These are phyloP conservation scores for Aspergillus nomiae DNA, from an alignment of 2,329 filamentous ascomycete species.

Conservation along the genomic window DNA sequence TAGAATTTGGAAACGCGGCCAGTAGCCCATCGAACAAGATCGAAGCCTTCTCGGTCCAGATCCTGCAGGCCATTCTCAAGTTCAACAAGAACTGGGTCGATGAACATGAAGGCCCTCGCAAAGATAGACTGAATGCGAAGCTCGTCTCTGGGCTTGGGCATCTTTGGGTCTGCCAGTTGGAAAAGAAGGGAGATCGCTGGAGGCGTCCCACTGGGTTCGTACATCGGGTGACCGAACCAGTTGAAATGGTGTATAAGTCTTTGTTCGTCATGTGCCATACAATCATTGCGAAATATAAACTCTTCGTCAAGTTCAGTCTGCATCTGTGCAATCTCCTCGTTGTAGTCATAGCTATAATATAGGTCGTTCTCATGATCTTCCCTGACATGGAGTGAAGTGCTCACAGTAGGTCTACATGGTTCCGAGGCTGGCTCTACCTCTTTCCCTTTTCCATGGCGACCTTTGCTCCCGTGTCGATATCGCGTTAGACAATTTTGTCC, in stretches of 20 bases:
- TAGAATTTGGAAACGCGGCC: conserved; percentile 25
- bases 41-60: conserved; percentile 6
- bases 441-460: neutral
- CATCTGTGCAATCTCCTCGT: neutral
- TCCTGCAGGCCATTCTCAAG: neutral
- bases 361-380: too few relatives aligned
- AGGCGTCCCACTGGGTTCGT: conserved; percentile 19
- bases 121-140: conserved; percentile 18
- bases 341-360: neutral
- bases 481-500: neutral
- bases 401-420: neutral
- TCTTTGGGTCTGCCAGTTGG: conserved; percentile 21
- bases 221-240: conserved; percentile 21
- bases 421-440: neutral
- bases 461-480: neutral
- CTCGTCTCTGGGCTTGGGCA: neutral
- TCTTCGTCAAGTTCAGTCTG: neutral
- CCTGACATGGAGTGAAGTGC: too few relatives aligned
- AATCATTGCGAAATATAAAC: neutral
- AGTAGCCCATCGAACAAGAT: conserved; percentile 16
- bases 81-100: conserved; percentile 27
- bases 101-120: conserved; percentile 13
- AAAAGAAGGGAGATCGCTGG: conserved; percentile 25
- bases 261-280: neutral
- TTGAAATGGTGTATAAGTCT: conserved; percentile 29